Evolutionary conservation across 2,329 filamentous ascomycete species (phyloP).

Genomic region (Colletotrichum eleusines): DNA sequence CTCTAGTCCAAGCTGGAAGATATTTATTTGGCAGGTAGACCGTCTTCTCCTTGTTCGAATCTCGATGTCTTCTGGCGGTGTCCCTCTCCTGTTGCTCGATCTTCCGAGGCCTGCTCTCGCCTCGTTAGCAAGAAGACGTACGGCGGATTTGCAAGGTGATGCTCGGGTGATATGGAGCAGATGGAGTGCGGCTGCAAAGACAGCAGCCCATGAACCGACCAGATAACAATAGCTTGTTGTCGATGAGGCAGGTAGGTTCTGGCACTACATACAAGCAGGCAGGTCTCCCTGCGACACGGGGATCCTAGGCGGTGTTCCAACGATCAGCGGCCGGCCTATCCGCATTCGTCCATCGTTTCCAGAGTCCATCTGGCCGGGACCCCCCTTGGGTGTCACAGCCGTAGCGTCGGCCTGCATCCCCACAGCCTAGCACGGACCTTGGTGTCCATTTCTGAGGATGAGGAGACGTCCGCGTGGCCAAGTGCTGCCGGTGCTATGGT

Average conservation of each 20-base stretch:
- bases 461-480: neutral
- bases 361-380: slow-evolving; percentile 45
- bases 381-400: slow-evolving; percentile 42
- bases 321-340: slow-evolving; percentile 38
- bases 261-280: neutral
- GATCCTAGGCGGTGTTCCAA: slow-evolving; percentile 18
- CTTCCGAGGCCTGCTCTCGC: neutral
- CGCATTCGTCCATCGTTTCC: slow-evolving; percentile 39
- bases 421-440: slow-evolving; percentile 45
- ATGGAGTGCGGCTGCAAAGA: neutral
- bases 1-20: neutral
- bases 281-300: neutral
- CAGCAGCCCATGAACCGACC: neutral
- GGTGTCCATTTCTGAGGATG: slow-evolving; percentile 6
- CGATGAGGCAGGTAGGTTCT: neutral
- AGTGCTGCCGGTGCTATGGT: neutral
- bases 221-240: neutral
- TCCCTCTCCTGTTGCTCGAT: neutral
- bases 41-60: neutral
- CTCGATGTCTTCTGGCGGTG: neutral
- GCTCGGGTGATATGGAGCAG: neutral
- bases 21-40: neutral
- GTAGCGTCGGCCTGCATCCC: slow-evolving; percentile 43
- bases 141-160: neutral
- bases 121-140: neutral